These are phyloP conservation scores for Trichoderma sp. DNA, from an alignment of 2,329 filamentous ascomycete genomes.

Conservation along the genomic window DNA sequence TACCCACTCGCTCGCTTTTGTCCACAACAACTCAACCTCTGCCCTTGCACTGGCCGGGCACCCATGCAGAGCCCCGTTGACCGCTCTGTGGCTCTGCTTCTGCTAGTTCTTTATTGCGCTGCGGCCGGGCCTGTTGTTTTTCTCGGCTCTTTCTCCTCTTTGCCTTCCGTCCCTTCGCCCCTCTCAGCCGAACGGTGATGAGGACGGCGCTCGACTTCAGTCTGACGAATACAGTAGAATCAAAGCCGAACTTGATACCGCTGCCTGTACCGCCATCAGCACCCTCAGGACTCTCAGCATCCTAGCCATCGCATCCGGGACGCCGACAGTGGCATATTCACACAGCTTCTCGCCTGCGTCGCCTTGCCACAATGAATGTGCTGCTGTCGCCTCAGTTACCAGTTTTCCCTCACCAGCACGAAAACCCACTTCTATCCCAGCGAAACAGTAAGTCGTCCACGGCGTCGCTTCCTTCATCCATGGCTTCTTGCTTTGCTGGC, in stretches of 20 bases:
- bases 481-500: background rate
- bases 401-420: constrained; percentile 58
- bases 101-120: constrained; percentile 5
- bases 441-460: constrained; percentile 49
- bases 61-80: constrained; percentile 22
- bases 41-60: constrained; percentile 20
- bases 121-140: constrained; percentile 3
- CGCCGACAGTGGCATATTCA: constrained; percentile 1
- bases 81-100: constrained; percentile 18
- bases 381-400: constrained; percentile 59
- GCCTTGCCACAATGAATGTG: constrained; percentile 54
- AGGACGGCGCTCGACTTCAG: background rate
- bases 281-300: background rate
- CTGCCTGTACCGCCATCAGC: too few species aligned
- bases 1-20: constrained; percentile 11
- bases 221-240: background rate
- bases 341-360: background rate
- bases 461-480: background rate
- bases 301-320: constrained; percentile 3
- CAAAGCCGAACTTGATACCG: too few species aligned
- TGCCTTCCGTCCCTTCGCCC: constrained; percentile 9
- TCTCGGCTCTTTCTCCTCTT: constrained; percentile 14
- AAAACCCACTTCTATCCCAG: constrained; percentile 50
- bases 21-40: constrained; percentile 16
- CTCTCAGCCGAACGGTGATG: constrained; percentile 6